These are phyloP conservation scores for Pyrenophora seminiperda DNA, from an alignment of 2,329 filamentous ascomycete genomes.

Conservation along the genomic window DNA sequence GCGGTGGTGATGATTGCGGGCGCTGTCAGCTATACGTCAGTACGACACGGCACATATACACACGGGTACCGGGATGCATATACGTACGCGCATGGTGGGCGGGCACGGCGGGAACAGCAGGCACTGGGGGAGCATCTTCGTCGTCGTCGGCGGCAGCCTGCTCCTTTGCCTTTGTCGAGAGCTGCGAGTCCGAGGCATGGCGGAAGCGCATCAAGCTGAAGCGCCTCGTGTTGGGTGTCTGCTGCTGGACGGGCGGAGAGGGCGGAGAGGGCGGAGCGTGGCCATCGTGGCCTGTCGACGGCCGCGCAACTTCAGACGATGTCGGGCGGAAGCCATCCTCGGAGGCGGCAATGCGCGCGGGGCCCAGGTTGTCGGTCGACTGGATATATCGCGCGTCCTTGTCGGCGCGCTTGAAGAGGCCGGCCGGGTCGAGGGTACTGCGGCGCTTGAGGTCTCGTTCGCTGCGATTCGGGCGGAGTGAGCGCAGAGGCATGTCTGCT, in stretches of 20 bases:
- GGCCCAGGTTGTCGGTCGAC: slow-evolving; percentile 35
- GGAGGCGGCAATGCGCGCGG: slow-evolving; percentile 37
- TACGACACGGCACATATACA: slow-evolving; percentile 6
- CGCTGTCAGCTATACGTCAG: slow-evolving; percentile 44
- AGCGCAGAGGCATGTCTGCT: slow-evolving; percentile 49
- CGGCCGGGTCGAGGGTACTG: slow-evolving; percentile 51
- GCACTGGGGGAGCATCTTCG: slow-evolving; percentile 36
- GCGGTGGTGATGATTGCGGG: slow-evolving; percentile 88
- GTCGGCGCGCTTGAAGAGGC: slow-evolving; percentile 46
- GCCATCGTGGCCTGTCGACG: slow-evolving; percentile 21
- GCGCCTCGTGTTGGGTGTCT: slow-evolving; percentile 53
- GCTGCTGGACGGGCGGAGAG: slow-evolving; percentile 42
- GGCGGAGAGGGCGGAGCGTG: slow-evolving; percentile 40
- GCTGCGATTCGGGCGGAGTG: slow-evolving; percentile 46
- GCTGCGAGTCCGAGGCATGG: slow-evolving; percentile 90
- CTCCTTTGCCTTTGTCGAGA: slow-evolving; percentile 75
- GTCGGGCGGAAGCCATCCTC: slow-evolving; percentile 43
- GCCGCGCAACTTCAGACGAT: slow-evolving; percentile 31
- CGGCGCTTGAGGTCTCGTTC: slow-evolving; percentile 52
- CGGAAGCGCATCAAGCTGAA: slow-evolving; percentile 79
- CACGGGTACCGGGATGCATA: slow-evolving; percentile 1
- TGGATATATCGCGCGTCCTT: slow-evolving; percentile 28
- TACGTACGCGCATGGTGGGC: slow-evolving; percentile 32
- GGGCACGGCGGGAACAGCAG: slow-evolving; percentile 48
- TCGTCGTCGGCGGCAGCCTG: slow-evolving; percentile 55